A percentile compares a stretch with the other conserved stretches of the same genome.
Conservation (phyloP, 2,329 filamentous ascomycete genomes). For the Acrocalymma vagum region DNA sequence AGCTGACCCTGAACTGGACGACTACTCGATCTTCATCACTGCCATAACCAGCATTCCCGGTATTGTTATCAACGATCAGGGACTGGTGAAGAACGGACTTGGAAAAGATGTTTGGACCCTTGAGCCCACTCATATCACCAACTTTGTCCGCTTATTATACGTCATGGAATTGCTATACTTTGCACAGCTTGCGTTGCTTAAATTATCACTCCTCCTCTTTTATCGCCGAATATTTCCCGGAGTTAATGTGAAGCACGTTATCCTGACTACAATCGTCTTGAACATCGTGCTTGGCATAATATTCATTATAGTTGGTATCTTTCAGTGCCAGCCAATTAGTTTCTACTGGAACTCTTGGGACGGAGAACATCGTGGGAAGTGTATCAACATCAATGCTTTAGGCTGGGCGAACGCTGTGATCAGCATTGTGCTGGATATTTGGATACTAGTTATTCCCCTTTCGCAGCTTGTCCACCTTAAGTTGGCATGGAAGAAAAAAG, state of each 20-base stretch:
- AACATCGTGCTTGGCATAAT: constrained; percentile 30
- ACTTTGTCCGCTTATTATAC: constrained; percentile 49
- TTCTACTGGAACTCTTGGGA: constrained; percentile 44
- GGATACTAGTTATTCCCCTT: constrained; percentile 45
- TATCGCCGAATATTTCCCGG: constrained; percentile 40
- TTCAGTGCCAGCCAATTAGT: constrained; percentile 45
- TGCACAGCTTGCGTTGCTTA: constrained; percentile 33
- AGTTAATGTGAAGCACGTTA: constrained; percentile 13
- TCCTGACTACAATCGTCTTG: constrained; percentile 31
- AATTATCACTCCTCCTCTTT: constrained; percentile 39
- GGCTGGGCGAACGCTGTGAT: constrained; percentile 43
- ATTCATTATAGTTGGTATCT: constrained; percentile 27
- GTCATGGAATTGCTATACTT: constrained; percentile 45
- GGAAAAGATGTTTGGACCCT: constrained; percentile 63
- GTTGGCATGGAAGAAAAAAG: constrained; percentile 45
- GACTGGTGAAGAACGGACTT: constrained; percentile 48
- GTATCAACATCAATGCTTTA: constrained; percentile 45
- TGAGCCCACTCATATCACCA: constrained; percentile 50
- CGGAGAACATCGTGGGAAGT: constrained; percentile 34
- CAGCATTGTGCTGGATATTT: constrained; percentile 42
- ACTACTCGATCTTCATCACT: constrained; percentile 37
- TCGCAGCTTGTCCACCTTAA: constrained; percentile 41
- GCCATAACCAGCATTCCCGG: constrained; percentile 31
- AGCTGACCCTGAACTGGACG: constrained; percentile 49
- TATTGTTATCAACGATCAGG: constrained; percentile 33